Evolutionary conservation across 805 yeast genomes (phyloP), one percentile per base, ranked within the genome.

Genomic region (Pichia ethanolica): DNA sequence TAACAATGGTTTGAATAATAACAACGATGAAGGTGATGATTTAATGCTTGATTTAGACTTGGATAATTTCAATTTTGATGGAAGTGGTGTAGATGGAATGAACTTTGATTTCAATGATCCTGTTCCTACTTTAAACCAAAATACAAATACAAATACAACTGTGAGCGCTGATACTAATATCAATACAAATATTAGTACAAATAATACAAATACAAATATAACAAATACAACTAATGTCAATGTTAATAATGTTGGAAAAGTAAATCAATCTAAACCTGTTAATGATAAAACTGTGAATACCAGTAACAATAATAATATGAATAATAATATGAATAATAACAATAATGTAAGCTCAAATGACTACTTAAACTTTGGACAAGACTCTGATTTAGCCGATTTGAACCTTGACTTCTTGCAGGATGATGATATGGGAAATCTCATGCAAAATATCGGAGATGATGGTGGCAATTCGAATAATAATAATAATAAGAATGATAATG

Each of bases 1-100:
- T 20, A 39, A 27, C 5, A 39, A 39, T 13, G 28, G 26, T 25
- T 26, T 3, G 3, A 34, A 34, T 34, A 34, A 34, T 34, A 34
- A 34, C 7, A 43, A 39, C 20, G 44, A 52, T 41, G 44, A 57
- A 14, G 63, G 59, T 4, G 42, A 39, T 45, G 63, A 61, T 45
- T 39, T 56, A n/a, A 57, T 63, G 50, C 41, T 63, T 48, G 63
- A 61, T 39, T 44, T 63, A 39, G 65, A 63, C 36, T 49, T 63
- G 20, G 66, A 59, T 45, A 57, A 58, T 40, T 62, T 61, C 49
- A 53, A 59, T 33, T 57, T 61, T 42, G 59, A 53, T 45, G 45
- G 38, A 4, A n/a, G 42, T 10, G 36, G 36, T 35, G 42, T 38
- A 25, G 46, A 42, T n/a, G 41, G 33, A 5, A 41, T 45, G 46